These are phyloP conservation scores for Phaseolus coccineus DNA, from an alignment of 331 rosid species.

Conservation along the genomic window DNA sequence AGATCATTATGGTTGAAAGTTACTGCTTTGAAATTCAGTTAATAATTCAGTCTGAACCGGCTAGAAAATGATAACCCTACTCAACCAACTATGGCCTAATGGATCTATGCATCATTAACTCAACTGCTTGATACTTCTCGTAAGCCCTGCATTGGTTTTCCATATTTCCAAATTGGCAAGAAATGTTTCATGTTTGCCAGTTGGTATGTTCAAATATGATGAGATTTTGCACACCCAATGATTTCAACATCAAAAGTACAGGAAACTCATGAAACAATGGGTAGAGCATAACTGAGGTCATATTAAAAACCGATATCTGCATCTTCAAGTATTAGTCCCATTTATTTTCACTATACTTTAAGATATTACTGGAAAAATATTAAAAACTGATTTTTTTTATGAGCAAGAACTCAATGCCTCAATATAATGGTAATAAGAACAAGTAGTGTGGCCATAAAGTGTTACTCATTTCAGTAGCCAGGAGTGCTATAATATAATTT, in stretches of 20 bases:
- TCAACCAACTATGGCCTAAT: constrained; percentile 3
- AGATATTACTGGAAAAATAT: constrained; percentile 12
- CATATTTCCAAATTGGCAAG: constrained; percentile 24
- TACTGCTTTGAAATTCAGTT: constrained; percentile 17
- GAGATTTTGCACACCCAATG: constrained; percentile 24
- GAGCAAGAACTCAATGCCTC: constrained; percentile 22
- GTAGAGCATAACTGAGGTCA: neutral
- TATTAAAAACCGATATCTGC: constrained; percentile 12
- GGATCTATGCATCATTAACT: constrained; percentile 34
- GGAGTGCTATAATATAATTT: neutral
- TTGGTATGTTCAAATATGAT: constrained; percentile 10
- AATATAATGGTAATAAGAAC: constrained; percentile 12
- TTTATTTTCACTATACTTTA: constrained; percentile 20
- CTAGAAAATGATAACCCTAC: neutral
- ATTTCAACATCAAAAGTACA: constrained; percentile 14
- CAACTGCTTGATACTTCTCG: constrained; percentile 31
- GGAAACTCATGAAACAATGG: neutral
- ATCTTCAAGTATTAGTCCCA: constrained; percentile 20
- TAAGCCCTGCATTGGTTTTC: constrained; percentile 36
- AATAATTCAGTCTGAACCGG: constrained; percentile 34
- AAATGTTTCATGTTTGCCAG: constrained; percentile 24
- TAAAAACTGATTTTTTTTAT: neutral
- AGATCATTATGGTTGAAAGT: constrained; percentile 14
- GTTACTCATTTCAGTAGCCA: constrained; percentile 18
- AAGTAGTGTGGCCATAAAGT: constrained; percentile 1